A percentile compares a stretch with the other conserved stretches of the same genome.
Conservation (phyloP, 164 flowering plant species). For the Santalum album region DNA sequence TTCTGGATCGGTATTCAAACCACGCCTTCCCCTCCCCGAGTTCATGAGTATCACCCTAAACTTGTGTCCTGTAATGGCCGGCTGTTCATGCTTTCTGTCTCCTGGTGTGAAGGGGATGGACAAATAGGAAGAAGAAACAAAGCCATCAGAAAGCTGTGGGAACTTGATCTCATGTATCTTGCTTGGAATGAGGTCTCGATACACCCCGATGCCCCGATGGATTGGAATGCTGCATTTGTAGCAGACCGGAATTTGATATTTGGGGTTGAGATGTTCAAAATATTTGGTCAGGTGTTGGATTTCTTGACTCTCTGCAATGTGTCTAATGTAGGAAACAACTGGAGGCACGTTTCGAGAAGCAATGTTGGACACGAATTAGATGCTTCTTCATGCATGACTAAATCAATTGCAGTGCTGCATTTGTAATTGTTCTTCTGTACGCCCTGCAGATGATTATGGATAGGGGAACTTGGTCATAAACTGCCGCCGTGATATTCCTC, state of each 20-base stretch:
- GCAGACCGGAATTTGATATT: slow-evolving; percentile 56
- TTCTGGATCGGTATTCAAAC: slow-evolving; percentile 70
- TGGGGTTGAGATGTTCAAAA: slow-evolving; percentile 94
- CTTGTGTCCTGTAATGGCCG: slow-evolving; percentile 53
- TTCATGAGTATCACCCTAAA: slow-evolving; percentile 79
- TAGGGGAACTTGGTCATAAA: not conserved
- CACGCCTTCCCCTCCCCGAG: slow-evolving; percentile 64
- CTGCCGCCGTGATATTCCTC: not conserved
- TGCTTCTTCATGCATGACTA: slow-evolving; percentile 81
- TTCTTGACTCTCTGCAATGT: slow-evolving; percentile 67
- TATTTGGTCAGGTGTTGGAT: slow-evolving; percentile 89
- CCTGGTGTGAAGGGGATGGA: slow-evolving; percentile 93
- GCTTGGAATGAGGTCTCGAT: slow-evolving; percentile 71
- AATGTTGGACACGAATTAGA: slow-evolving; percentile 67
- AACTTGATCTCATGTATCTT: slow-evolving; percentile 56
- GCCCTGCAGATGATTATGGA: not conserved
- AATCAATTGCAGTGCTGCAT: slow-evolving; percentile 67
- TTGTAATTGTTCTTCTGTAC: slow-evolving; percentile 22
- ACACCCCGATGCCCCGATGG: slow-evolving; percentile 99
- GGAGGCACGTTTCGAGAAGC: slow-evolving; percentile 76
- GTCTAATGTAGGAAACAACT: slow-evolving; percentile 35
- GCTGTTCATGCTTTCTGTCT: slow-evolving; percentile 85
- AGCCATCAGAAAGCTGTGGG: slow-evolving; percentile 92
- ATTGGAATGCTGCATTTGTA: slow-evolving; percentile 91
- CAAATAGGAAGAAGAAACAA: slow-evolving; percentile 69